Conservation (phyloP, 2,329 filamentous ascomycete species). For the Colletotrichum musicola region DNA sequence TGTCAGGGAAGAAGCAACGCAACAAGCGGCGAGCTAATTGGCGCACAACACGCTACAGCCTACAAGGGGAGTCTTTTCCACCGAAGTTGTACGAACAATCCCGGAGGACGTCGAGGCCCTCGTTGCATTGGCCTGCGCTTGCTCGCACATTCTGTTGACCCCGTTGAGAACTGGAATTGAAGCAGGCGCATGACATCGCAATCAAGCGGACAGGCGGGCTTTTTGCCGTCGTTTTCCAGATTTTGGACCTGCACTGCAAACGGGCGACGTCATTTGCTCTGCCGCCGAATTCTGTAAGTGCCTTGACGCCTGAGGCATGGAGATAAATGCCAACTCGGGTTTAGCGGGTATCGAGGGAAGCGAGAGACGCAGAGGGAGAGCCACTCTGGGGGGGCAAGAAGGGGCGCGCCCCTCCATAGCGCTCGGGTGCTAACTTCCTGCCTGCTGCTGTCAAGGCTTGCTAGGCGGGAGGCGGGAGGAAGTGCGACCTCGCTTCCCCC, state of each 20-base stretch:
- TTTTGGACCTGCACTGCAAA: neutral
- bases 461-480: slow-evolving; percentile 14
- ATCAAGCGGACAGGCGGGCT: slow-evolving; percentile 12
- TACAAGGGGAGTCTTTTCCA: no score
- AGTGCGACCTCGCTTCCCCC: slow-evolving; percentile 16
- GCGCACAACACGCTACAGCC: no score
- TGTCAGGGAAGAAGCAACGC: neutral
- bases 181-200: slow-evolving; percentile 22
- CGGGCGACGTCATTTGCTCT: slow-evolving; percentile 33
- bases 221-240: slow-evolving; percentile 12
- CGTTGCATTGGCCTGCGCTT: no score
- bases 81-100: no score
- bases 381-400: neutral
- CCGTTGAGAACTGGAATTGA: neutral
- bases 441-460: neutral
- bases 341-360: slow-evolving; percentile 28
- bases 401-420: neutral
- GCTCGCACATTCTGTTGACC: no score
- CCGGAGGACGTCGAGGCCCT: no score
- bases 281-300: slow-evolving; percentile 20
- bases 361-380: slow-evolving; percentile 20
- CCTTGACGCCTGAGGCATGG: slow-evolving; percentile 35
- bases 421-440: neutral
- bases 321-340: slow-evolving; percentile 3
- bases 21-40: no score